Base-by-base conservation (phyloP, 345 rosid genomes). In the Aegle marmelos region DNA sequence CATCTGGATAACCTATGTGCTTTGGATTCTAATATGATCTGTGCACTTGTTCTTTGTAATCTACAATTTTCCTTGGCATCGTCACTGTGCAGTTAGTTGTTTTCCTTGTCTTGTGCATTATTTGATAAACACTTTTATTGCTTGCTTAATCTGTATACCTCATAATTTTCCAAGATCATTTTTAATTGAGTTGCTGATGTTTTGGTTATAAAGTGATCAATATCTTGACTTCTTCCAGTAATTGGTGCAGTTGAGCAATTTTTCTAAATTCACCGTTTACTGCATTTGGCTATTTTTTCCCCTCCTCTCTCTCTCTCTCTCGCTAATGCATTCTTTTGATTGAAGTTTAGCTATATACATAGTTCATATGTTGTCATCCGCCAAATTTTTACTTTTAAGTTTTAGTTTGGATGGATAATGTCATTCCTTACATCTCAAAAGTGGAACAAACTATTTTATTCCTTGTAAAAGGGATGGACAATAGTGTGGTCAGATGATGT, bases 311-410 rank as follows among this genome's bases (percentile, higher is more conserved):
- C 45, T 9, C 17, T 13, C 28, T 72, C 11, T 30, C 31, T 4
- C 7, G 5, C 37, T n/a, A 28, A 59, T 68, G 59, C 50, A 24
- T 58, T 27, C 30, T 7, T 41, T 9, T 57, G 6, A 33, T 48
- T 70, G 61, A 72, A 64, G 25, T 67, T 81, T 33, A 45, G 36
- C 39, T 30, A 66, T 66, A 3, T 45, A 2, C 3, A 45, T 72
- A 68, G 30, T 80, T 72, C 16, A 27, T n/a, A 37, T 11, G 16
- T 21, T 73, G 62, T 31, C 56, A 17, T 70, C 78, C 54, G 57
- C 59, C 57, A 72, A 66, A 65, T 17, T 72, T 2, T 34, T n/a
- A 56, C 72, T 16, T 62, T 70, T 41, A 27, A 19, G 41, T 62
- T 50, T 72, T 53, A n/a, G 34, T 73, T 57, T 21, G 34, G 34